phyloP scores from a whole-genome alignment of 495 filamentous ascomycete species.

The Cladorrhinum samala region DNA sequence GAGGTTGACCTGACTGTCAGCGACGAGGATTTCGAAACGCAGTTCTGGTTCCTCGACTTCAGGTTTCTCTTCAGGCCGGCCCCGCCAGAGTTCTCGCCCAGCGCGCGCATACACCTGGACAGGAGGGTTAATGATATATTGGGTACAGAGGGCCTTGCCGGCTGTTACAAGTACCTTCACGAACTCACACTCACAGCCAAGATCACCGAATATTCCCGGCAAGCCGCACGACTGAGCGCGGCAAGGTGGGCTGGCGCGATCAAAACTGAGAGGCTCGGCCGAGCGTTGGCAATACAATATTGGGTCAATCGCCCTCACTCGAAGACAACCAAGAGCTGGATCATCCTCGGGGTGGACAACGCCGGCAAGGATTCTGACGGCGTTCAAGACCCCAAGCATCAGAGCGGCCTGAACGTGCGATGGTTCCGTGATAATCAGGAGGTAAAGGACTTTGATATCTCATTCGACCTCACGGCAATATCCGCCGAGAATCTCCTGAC shows the following conservation, averaged over 20 bases:
- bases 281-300: slow-evolving; percentile 81
- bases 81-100: slow-evolving; percentile 49
- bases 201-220: slow-evolving; percentile 67
- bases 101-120: slow-evolving; percentile 60
- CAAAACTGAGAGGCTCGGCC: slow-evolving; percentile 65
- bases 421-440: slow-evolving; percentile 83
- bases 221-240: slow-evolving; percentile 72
- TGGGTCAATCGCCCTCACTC: slow-evolving; percentile 58
- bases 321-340: slow-evolving; percentile 71
- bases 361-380: slow-evolving; percentile 39
- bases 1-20: slow-evolving; percentile 87
- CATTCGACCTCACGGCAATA: slow-evolving; percentile 58
- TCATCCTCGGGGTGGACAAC: slow-evolving; percentile 76
- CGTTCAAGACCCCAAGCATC: slow-evolving; percentile 27
- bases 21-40: slow-evolving; percentile 68
- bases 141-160: slow-evolving; percentile 56
- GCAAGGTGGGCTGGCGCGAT: slow-evolving; percentile 70
- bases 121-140: slow-evolving; percentile 62
- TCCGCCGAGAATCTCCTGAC: slow-evolving; percentile 68
- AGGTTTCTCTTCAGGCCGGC: slow-evolving; percentile 74
- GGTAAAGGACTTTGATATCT: slow-evolving; percentile 56
- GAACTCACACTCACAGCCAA: slow-evolving; percentile 83
- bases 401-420: slow-evolving; percentile 55
- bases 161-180: slow-evolving; percentile 80
- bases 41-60: slow-evolving; percentile 91